Evolutionary conservation across 495 filamentous ascomycete genomes (phyloP).

Genomic region (Penicillium pancosmium): DNA sequence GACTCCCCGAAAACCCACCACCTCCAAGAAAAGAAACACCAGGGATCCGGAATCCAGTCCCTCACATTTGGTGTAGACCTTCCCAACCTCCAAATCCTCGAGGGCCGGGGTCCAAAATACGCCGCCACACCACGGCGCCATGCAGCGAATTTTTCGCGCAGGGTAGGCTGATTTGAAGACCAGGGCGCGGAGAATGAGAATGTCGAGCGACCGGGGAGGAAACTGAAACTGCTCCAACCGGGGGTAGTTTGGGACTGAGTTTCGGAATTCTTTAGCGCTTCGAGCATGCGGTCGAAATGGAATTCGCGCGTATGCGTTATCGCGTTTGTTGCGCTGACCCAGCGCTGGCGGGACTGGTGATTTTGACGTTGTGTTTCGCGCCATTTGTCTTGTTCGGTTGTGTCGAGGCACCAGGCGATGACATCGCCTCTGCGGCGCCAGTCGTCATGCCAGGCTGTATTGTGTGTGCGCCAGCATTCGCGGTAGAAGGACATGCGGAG

Average conservation of each 20-base stretch:
- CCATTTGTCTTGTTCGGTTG: slow-evolving; percentile 40
- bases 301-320: slow-evolving; percentile 26
- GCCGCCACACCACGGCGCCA: slow-evolving; percentile 16
- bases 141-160: slow-evolving; percentile 6
- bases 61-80: slow-evolving; percentile 4
- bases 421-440: slow-evolving; percentile 81
- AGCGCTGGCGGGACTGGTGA: neutral
- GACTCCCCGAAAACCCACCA: too few species aligned
- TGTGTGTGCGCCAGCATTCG: slow-evolving; percentile 74
- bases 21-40: slow-evolving; percentile 2
- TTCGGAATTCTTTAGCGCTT: slow-evolving; percentile 31
- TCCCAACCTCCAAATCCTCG: slow-evolving; percentile 25
- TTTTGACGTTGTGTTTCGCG: slow-evolving; percentile 25
- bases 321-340: slow-evolving; percentile 6
- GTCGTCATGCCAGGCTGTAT: slow-evolving; percentile 87
- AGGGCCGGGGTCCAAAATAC: slow-evolving; percentile 15
- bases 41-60: slow-evolving; percentile 11
- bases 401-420: slow-evolving; percentile 72
- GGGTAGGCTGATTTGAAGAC: slow-evolving; percentile 4
- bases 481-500: slow-evolving; percentile 61
- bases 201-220: slow-evolving; percentile 2
- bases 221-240: slow-evolving; percentile 19
- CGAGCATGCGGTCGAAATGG: slow-evolving; percentile 42
- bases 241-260: slow-evolving; percentile 16
- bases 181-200: slow-evolving; percentile 6